phyloP scores from a whole-genome alignment of 176 grass and related monocot genomes.

The Guadua angustifolia region DNA sequence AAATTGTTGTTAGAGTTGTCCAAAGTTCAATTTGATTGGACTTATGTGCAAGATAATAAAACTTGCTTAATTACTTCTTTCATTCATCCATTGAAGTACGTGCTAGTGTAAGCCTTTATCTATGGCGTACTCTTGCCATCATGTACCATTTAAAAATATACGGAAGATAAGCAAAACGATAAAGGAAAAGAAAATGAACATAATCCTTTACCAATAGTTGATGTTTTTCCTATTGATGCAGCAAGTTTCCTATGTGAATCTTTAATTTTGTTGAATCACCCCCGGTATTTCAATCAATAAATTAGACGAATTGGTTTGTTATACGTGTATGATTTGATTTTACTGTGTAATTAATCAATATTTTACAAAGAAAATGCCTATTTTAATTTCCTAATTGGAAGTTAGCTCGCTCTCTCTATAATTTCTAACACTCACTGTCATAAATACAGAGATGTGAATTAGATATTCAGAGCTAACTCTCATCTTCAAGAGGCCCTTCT shows the following conservation, averaged over 20 bases:
- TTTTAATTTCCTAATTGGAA: neutral
- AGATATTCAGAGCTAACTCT: neutral
- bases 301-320: neutral
- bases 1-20: neutral
- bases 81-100: neutral
- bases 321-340: neutral
- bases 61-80: constrained; percentile 2
- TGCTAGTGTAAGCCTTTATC: neutral
- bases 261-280: neutral
- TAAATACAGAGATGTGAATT: neutral
- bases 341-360: neutral
- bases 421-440: neutral
- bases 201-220: neutral
- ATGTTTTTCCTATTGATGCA: too few relatives aligned
- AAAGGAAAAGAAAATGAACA: constrained; percentile 1
- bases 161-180: neutral
- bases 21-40: neutral
- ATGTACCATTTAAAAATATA: neutral
- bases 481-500: neutral
- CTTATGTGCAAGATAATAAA: neutral
- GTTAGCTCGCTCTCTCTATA: neutral
- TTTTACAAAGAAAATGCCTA: neutral
- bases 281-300: neutral
- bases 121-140: neutral
- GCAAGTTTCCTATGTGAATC: neutral